Percentiles rank a stretch among this genome's conserved stretches.
Evolutionary conservation across 345 rosid genomes (phyloP).

Genomic region (Adansonia digitata): DNA sequence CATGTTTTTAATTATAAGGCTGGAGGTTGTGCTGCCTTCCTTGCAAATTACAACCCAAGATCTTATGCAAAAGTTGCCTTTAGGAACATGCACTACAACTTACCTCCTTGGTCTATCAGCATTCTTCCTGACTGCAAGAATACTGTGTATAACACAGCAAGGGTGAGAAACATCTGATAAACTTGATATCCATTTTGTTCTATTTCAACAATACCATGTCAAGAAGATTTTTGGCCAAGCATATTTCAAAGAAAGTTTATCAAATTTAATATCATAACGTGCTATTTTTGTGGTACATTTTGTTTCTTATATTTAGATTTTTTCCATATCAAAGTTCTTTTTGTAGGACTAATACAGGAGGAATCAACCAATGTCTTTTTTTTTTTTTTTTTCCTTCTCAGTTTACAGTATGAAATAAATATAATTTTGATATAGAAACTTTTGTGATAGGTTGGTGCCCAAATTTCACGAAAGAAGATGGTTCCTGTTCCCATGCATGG

Average conservation of each 20-base stretch:
- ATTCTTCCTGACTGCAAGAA: slow-evolving; percentile 98
- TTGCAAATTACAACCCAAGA: slow-evolving; percentile 67
- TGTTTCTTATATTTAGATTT: not conserved
- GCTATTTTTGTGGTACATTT: not conserved
- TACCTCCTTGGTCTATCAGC: slow-evolving; percentile 99
- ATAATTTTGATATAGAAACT: slow-evolving; percentile 1
- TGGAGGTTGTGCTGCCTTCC: slow-evolving; percentile 93
- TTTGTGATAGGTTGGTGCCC: slow-evolving; percentile 68
- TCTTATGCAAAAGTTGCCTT: slow-evolving; percentile 77
- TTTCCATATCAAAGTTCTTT: not conserved
- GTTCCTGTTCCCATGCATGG: slow-evolving; percentile 66
- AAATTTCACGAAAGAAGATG: slow-evolving; percentile 85
- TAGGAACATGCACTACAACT: slow-evolving; percentile 69
- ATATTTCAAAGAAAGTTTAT: not conserved
- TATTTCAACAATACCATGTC: not conserved
- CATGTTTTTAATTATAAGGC: slow-evolving; percentile 69
- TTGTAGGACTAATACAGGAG: not conserved
- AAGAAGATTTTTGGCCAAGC: not conserved
- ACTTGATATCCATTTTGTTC: not conserved
- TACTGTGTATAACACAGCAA: slow-evolving; percentile 95
- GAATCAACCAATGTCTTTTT: not conserved
- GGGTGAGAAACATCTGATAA: slow-evolving; percentile 43
- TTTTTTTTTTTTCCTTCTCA: not conserved
- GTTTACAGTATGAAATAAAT: not conserved
- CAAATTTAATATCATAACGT: not conserved